Evolutionary conservation across 2,329 filamentous ascomycete species (phyloP), one percentile per base, ranked within the genome.

Genomic region (Exophiala aquamarina): DNA sequence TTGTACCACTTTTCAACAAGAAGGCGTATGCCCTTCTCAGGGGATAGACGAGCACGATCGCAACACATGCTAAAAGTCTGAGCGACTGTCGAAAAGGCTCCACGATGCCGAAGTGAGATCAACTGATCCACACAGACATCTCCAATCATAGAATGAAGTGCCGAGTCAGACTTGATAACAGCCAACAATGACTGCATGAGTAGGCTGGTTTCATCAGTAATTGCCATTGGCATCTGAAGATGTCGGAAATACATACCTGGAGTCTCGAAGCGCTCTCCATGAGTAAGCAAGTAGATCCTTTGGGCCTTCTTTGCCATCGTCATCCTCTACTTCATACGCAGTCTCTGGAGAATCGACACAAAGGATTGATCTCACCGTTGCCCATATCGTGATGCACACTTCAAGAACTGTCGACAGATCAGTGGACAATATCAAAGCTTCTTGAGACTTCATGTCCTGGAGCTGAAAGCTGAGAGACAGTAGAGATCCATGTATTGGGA

Each of bases 331-430:
- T 63, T 79, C 71, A 1, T 63, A 72, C 64, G 93, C 84, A 0
- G 92, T 92, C 68, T 98, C 93, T 0, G 94, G 93, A 1, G 93
- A 95, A 67, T 96, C 93, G 54, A 95, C 86, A 61, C 93, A 98
- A 1, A 98, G 77, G 3, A 94, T 81, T 42, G 83, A 78, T 58
- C 80, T 81, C 4, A 96, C 89, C 19, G 81, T 77, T 1, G 70
- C 61, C 93, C 93, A 98, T 5, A 95, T 80, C n/a, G 77, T 74
- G 39, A 76, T 69, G 48, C 89, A 86, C 50, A 78, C 75, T 1
- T 62, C 59, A 10, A 88, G 69, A 1, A 90, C 76, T 3, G 79
- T 77, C 2, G n/a, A 4, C 8, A 36, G 13, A 3, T 45, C 41
- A 29, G 38, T 28, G 11, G 3, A 23, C 2, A 64, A 53, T 52